Evolutionary conservation across 2,329 filamentous ascomycete species (phyloP), one percentile per base, ranked within the genome.

Genomic region (Onygenales sp.): DNA sequence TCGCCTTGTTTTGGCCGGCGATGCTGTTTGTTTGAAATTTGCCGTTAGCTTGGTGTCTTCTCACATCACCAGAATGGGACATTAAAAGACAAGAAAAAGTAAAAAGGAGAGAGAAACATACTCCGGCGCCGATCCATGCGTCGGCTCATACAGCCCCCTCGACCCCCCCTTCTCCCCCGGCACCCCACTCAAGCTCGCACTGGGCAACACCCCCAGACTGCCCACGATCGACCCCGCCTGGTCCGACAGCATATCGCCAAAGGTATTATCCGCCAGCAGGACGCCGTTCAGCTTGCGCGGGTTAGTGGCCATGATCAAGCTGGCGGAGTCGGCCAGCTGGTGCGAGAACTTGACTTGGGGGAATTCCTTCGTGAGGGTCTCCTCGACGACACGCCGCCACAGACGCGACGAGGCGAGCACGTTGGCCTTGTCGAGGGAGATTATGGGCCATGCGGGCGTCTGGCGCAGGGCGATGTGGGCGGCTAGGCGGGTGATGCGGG

Each of bases 301-400:
- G 73, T 89, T 93, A 79, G 92, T 95, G 64, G 95, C 83, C 82
- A 95, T 86, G 60, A 95, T 76, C 87, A 95, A 89, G 59, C 90
- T 90, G 13, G 90, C 90, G 51, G 83, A 88, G 73, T 95, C 91
- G 62, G 95, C 94, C 43, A 96, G 80, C 71, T 95, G 90, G 67
- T 94, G 90, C 55, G 83, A 79, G 17, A 92, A 72, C 74, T 86
- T 82, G 45, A 95, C 74, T 66, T 91, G 81, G 2, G 91, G 88
- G 71, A 92, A 95, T 77, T 95, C 91, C 51, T 82, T 81, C 60
- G 77, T 78, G 76, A 94, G 90, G 48, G 89, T 82, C 72, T 92
- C 86, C 49, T 81, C 82, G 45, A 95, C 85, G 2, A 87, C 85
- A 71, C 86, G 88, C 55, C 90, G 78, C 91, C 90, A 95, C 58